Evolutionary conservation across 2,329 filamentous ascomycete species (phyloP).

Genomic region (Pseudocercospora eumusae): DNA sequence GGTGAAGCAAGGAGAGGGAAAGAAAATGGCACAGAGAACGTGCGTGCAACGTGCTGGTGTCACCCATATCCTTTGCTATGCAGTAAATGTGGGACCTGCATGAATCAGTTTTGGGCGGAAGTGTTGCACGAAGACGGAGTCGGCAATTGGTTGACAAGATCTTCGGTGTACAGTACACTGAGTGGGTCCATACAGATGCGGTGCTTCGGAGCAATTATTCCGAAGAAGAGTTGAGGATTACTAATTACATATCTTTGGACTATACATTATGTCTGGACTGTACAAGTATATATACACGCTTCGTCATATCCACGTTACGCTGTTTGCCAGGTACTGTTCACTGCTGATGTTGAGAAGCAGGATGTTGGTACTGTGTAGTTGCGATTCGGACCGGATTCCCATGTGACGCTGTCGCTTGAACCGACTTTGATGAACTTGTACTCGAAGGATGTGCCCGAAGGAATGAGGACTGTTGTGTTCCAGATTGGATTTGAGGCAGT

Average conservation of each 20-base stretch:
- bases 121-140: neutral
- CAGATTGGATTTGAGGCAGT: constrained; percentile 62
- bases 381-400: constrained; percentile 62
- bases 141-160: neutral
- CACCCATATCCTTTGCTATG: neutral
- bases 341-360: constrained; percentile 40
- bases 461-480: constrained; percentile 58
- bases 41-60: neutral
- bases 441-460: constrained; percentile 56
- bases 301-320: neutral
- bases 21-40: neutral
- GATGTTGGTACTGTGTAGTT: constrained; percentile 44
- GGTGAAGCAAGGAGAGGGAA: neutral
- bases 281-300: neutral
- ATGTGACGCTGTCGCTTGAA: constrained; percentile 56
- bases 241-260: neutral
- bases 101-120: neutral
- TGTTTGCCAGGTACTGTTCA: constrained; percentile 43
- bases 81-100: neutral
- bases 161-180: neutral
- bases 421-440: constrained; percentile 66
- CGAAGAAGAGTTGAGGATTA: neutral
- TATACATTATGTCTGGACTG: neutral
- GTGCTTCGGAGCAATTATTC: neutral
- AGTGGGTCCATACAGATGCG: neutral